Conservation (phyloP, 208 protist species). For the Pavlovales sp. region DNA sequence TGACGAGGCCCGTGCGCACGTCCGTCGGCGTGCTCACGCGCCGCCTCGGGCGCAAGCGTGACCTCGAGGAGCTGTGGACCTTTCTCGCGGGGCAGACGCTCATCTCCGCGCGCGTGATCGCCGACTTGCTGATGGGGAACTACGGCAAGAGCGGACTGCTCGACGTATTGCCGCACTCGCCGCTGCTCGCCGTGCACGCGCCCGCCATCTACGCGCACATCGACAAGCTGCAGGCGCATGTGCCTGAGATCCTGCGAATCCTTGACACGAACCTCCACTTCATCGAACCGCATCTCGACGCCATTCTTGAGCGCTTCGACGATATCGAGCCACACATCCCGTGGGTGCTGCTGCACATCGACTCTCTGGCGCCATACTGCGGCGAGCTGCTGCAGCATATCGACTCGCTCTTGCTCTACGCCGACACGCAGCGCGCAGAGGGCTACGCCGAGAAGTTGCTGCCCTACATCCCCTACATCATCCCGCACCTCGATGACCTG, state of each 20-base stretch:
- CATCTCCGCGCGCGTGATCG: neutral
- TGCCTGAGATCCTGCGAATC: neutral
- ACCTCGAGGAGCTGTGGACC: neutral
- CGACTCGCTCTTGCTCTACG: constrained; percentile 13
- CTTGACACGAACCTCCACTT: neutral
- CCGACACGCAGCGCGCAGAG: neutral
- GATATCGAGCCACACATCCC: constrained; percentile 13
- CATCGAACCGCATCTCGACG: constrained; percentile 18
- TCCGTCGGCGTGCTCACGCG: neutral
- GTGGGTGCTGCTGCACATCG: constrained; percentile 1
- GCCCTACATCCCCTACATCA: neutral
- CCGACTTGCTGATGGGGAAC: neutral
- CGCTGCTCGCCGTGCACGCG: neutral
- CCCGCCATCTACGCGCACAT: constrained; percentile 10
- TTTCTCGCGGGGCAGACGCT: neutral
- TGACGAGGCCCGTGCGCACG: neutral
- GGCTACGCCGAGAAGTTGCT: neutral
- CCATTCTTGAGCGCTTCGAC: constrained; percentile 13
- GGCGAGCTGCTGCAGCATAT: neutral
- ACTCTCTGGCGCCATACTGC: neutral
- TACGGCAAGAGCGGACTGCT: neutral
- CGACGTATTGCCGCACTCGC: neutral
- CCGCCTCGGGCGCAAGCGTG: neutral
- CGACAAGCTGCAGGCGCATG: neutral
- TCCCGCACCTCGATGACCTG: neutral